Base-by-base conservation (phyloP, 116 monocot species). In the Phalaenopsis hybrid region DNA sequence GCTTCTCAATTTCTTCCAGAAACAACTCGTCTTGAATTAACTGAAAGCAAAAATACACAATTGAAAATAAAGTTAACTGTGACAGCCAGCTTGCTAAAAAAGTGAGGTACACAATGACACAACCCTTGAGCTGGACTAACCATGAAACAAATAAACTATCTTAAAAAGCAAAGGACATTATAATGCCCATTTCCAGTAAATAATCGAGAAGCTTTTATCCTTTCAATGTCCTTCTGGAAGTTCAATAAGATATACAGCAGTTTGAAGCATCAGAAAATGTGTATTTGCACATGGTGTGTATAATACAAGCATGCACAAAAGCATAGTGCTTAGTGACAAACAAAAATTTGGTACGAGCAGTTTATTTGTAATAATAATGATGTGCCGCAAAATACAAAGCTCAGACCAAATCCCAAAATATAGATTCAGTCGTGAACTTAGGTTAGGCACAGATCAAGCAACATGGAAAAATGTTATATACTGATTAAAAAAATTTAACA, bases 11-110 rank as follows among this genome's bases (percentile, higher is more conserved):
- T 79, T 98, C 93, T 59, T 98, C 87, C 78, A 61, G 80, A 57
- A 89, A 58, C 10, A 89, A 58, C 80, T 89, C 89, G 87, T 98
- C 98, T 72, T 95, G 92, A 79, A 98, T 90, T 78, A 80, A 78
- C 98, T 98, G 81, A 33, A 86, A 73, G n/a, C 1, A 46, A 20
- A 75, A 72, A 25, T 72, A 72, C 72, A 72, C 10, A 33, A 72
- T 72, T 72, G 16, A 72, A 37, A 25, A 37, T 16, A 67, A 72
- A 33, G 15, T 11, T 72, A 72, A 41, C 41, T 41, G 41, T 72
- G 6, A 72, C 28, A 72, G 37, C 72, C 41, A 72, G 5, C 11
- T 72, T 41, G 41, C 11, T 21, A 37, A 0, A 33, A 41, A 34
- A 37, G 41, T 41, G 37, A 15, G 16, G 37, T 72, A 23, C 23